Percentiles rank a stretch among this genome's conserved stretches.
Evolutionary conservation across 2,329 filamentous ascomycete species (phyloP).

Genomic region (Ambrosiella xylebori): DNA sequence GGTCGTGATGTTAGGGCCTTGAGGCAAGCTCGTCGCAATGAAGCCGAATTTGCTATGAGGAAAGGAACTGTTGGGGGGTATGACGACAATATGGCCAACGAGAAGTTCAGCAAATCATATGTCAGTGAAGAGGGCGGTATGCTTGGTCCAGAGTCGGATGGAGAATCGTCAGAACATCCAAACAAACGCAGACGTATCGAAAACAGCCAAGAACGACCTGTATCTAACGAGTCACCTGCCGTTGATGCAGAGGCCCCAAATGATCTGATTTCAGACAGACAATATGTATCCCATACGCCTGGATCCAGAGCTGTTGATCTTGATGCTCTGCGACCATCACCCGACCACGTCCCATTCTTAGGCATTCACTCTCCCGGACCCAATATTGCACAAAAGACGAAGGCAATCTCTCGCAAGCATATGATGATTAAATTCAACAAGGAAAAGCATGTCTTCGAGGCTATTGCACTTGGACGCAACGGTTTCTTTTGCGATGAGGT

Average conservation of each 20-base stretch:
- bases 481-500: constrained; percentile 51
- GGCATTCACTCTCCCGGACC: constrained; percentile 54
- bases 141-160: constrained; percentile 44
- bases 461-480: constrained; percentile 43
- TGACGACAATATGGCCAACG: constrained; percentile 33
- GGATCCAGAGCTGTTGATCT: constrained; percentile 43
- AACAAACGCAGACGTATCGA: constrained; percentile 4
- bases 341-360: constrained; percentile 45
- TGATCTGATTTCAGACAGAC: constrained; percentile 36
- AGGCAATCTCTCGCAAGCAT: constrained; percentile 58
- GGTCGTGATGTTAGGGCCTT: constrained; percentile 50
- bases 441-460: constrained; percentile 45
- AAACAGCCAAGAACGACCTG: not conserved
- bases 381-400: constrained; percentile 44
- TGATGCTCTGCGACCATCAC: constrained; percentile 40
- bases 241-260: constrained; percentile 19
- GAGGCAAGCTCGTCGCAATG: constrained; percentile 34
- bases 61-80: constrained; percentile 16
- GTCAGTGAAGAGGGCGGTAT: constrained; percentile 55
- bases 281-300: constrained; percentile 43
- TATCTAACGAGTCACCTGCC: not conserved
- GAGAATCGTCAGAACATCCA: constrained; percentile 27
- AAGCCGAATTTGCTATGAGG: constrained; percentile 29
- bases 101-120: constrained; percentile 45
- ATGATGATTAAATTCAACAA: constrained; percentile 55